Percentiles rank a stretch among this genome's conserved stretches.
These are phyloP conservation scores for Pontederia paniculata DNA, from an alignment of 176 grass and related monocot species.

Conservation along the genomic window DNA sequence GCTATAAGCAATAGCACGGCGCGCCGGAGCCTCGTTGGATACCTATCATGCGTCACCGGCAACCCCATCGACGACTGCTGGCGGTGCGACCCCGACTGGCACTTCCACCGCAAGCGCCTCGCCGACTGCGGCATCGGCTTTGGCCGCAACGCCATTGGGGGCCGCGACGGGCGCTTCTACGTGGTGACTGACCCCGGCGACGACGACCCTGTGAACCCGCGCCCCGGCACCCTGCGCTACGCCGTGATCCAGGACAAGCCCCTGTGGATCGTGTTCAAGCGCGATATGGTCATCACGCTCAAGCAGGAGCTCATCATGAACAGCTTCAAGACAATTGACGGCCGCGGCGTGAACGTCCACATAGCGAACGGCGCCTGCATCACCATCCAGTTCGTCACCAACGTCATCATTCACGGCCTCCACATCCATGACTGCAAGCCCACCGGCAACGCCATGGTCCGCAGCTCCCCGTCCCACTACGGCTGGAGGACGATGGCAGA, in stretches of 20 bases:
- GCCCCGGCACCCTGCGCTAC: slow-evolving; percentile 17
- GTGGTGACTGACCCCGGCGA: slow-evolving; percentile 18
- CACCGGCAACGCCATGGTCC: slow-evolving; percentile 27
- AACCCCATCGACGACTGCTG: slow-evolving; percentile 29
- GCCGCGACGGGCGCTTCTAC: slow-evolving; percentile 17
- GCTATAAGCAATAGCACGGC: slow-evolving; percentile 1
- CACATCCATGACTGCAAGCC: slow-evolving; percentile 23
- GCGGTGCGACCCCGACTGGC: slow-evolving; percentile 23
- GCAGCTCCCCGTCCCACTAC: slow-evolving; percentile 23
- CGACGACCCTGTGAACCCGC: slow-evolving; percentile 18
- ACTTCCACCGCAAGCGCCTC: slow-evolving; percentile 15
- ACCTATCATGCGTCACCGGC: slow-evolving; percentile 17
- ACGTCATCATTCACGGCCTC: slow-evolving; percentile 27
- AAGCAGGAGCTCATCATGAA: slow-evolving; percentile 28
- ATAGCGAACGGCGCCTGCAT: slow-evolving; percentile 28
- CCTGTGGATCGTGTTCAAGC: slow-evolving; percentile 25
- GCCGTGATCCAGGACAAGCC: slow-evolving; percentile 17
- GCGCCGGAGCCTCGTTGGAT: background rate
- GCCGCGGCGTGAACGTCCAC: slow-evolving; percentile 22
- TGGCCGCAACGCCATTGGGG: slow-evolving; percentile 18
- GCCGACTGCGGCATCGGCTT: slow-evolving; percentile 25
- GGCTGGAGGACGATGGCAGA: slow-evolving; percentile 26
- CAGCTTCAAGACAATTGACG: slow-evolving; percentile 30
- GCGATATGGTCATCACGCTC: slow-evolving; percentile 27
- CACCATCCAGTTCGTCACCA: slow-evolving; percentile 26